A percentile compares a stretch with the other conserved stretches of the same genome.
phyloP scores from a whole-genome alignment of 371 early-diverging fungal species.

The Mortierella sp. region DNA sequence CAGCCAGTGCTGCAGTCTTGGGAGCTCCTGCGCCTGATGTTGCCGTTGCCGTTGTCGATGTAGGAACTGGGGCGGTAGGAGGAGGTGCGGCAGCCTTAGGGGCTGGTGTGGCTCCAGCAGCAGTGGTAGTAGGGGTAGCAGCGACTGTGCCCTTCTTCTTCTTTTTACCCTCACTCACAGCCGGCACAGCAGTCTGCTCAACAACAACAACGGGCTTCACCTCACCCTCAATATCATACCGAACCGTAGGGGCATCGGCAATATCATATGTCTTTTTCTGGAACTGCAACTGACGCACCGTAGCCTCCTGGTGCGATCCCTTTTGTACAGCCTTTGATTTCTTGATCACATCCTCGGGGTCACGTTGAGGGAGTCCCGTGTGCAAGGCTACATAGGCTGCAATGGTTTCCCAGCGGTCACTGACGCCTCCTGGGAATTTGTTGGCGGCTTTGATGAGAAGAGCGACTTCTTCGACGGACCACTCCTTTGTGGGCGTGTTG shows the following conservation, averaged over 20 bases:
- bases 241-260: conserved; percentile 47
- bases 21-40: conserved; percentile 1
- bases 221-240: conserved; percentile 54
- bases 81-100: background rate
- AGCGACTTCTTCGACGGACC: conserved; percentile 69
- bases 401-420: conserved; percentile 73
- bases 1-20: conserved; percentile 25
- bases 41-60: background rate
- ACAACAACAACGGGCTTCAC: conserved; percentile 51
- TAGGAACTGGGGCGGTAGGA: conserved; percentile 49
- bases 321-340: conserved; percentile 65
- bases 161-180: conserved; percentile 26
- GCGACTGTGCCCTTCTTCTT: conserved; percentile 20
- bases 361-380: conserved; percentile 60
- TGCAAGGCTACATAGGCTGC: conserved; percentile 68
- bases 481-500: conserved; percentile 48
- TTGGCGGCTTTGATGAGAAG: conserved; percentile 72
- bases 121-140: background rate
- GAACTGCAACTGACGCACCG: conserved; percentile 60
- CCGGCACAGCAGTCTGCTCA: conserved; percentile 11
- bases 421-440: conserved; percentile 75
- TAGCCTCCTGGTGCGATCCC: conserved; percentile 51
- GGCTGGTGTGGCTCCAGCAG: conserved; percentile 3
- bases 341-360: conserved; percentile 65
- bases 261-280: conserved; percentile 52